Base-by-base conservation (phyloP, 352 stramenopile species). In the Pythium aquatile region DNA sequence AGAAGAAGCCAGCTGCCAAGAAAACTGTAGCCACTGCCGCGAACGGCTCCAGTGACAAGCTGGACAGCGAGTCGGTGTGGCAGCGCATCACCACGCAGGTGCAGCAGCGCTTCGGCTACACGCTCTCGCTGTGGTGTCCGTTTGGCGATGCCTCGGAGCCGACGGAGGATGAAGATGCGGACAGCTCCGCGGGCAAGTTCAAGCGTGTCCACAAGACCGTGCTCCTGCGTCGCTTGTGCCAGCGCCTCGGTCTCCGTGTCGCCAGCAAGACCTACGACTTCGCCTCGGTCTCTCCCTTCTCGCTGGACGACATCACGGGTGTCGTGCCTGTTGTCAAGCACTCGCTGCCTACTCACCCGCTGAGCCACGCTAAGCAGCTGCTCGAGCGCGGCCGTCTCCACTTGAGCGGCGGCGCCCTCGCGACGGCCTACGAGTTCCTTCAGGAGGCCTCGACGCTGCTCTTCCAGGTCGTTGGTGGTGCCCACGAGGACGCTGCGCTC, bases 311-410 rank as follows among this genome's bases (percentile, higher is more conserved):
- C 68, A 87, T 99, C 56, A 84, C 93, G 49, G 94, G 93, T 32
- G 80, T 98, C 63, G 81, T 98, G 52, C 96, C 96, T 10, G 79
- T 98, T 26, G 91, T 98, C 28, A 99, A 98, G 78, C 83, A 96
- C 61, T 91, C 83, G 57, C 63, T 94, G 29, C 90, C 95, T 40
- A 66, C 77, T 1, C 87, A 94, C 58, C 85, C 88, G 37, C 76
- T 96, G 20, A 51, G 64, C 17, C 83, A 93, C 47, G 88, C 88
- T 14, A 90, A 92, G 67, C 77, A 96, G 58, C 76, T 97, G 24
- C 63, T 97, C 47, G 96, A 98, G 68, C 78, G 85, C 58, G 96
- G 88, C 5, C 86, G 96, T 49, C 59, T 92, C 55, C 78, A 96
- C 62, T 72, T 98, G 46, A 84, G 74, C 51, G 74, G 88, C 33